phyloP scores from a whole-genome alignment of 1,284 basidiomycete genomes.

The Gomphus bonarii region DNA sequence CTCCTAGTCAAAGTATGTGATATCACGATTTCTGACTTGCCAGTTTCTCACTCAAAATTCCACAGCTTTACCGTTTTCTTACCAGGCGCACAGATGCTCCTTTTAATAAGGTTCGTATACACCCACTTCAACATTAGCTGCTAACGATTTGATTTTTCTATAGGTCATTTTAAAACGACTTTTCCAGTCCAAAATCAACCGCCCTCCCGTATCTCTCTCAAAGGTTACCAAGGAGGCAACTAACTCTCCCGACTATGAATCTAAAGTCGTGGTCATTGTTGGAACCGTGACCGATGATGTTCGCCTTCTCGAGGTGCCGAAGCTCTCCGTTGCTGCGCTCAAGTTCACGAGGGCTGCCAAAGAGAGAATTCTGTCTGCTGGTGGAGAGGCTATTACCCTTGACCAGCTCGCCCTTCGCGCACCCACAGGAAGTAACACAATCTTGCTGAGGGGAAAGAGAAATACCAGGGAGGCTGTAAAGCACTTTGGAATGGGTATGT shows the following conservation, averaged over 20 bases:
- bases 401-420: slow-evolving; percentile 94
- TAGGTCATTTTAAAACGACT: slow-evolving; percentile 91
- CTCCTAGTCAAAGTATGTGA: slow-evolving; percentile 86
- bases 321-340: slow-evolving; percentile 89
- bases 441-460: slow-evolving; percentile 87
- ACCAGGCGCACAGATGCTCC: slow-evolving; percentile 91
- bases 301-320: slow-evolving; percentile 81
- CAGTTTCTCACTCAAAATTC: background rate
- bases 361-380: slow-evolving; percentile 91
- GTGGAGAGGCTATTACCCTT: slow-evolving; percentile 91
- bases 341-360: slow-evolving; percentile 90
- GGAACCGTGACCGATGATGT: slow-evolving; percentile 96
- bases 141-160: slow-evolving; percentile 14
- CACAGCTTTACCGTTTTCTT: slow-evolving; percentile 96
- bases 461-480: slow-evolving; percentile 90
- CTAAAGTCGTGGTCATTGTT: slow-evolving; percentile 85
- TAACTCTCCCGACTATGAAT: slow-evolving; percentile 56
- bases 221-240: slow-evolving; percentile 78
- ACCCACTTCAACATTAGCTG: background rate
- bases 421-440: slow-evolving; percentile 92
- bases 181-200: slow-evolving; percentile 97
- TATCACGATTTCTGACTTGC: background rate
- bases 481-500: slow-evolving; percentile 88
- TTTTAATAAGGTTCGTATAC: slow-evolving; percentile 82
- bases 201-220: slow-evolving; percentile 91